Base-by-base conservation (phyloP, 2,329 filamentous ascomycete species). In the Exophiala sp. region DNA sequence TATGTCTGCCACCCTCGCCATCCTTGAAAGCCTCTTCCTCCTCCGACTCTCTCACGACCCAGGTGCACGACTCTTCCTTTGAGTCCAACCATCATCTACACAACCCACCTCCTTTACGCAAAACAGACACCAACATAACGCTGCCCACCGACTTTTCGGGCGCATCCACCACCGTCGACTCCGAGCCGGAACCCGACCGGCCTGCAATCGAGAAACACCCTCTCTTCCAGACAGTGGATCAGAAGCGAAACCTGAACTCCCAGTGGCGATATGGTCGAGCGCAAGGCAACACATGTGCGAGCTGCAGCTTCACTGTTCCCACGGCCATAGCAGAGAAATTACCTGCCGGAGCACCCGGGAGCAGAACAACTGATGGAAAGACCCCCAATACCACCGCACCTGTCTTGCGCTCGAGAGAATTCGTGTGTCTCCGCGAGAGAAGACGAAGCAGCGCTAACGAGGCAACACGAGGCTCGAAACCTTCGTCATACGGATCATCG, bases 241-340 rank as follows among this genome's bases (percentile, higher is more conserved):
- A 49, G 29, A 53, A 52, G 19, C 51, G 45, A 30, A 39, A 50
- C 4, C 24, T 50, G 38, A 16, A 39, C 27, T 46, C 50, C 21
- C 59, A 55, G 32, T 60, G 50, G 56, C 67, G 66, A n/a, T 62
- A 67, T 34, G 65, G 66, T 35, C 65, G 67, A 21, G 61, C 69
- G 2, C 75, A 78, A 48, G 68, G 70, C 35, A 76, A 78, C 39
- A 74, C 72, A 10, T 81, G 78, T 64, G 76, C 77, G 46, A 80
- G 77, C 63, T 81, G 78, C 63, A 74, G 71, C 55, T 71, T 80
- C 60, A 72, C 73, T 5, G 66, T 80, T 1, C 77, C 78, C 7
- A 74, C 76, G 58, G 70, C 72, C 60, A 70, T 76, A 58, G 75
- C 73, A 65, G 73, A 73, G 57, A 70, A 74, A 56, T 68, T 80